Evolutionary conservation across 495 filamentous ascomycete genomes (phyloP), one percentile per base, ranked within the genome.

Genomic region (Podospora bellae-mahoneyi): DNA sequence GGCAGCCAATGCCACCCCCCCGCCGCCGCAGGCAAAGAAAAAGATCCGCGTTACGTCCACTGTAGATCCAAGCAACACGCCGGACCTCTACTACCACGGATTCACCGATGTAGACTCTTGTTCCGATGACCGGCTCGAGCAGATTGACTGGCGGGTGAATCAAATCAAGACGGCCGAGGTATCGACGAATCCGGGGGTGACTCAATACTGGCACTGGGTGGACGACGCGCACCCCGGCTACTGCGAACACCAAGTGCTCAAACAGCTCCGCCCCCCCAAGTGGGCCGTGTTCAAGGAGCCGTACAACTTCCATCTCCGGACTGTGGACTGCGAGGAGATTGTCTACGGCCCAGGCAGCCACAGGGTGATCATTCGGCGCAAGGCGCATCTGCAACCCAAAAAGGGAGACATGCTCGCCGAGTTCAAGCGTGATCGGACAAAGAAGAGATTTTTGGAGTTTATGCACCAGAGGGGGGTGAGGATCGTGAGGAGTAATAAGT

Each of bases 121-220:
- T 71, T 77, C 73, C 13, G 68, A 66, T 9, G 80, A 81, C 27
- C 64, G 67, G 53, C 76, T 84, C 30, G 76, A 75, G 66, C 64
- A 75, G 16, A 72, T 76, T 9, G 82, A 84, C 76, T 84, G 78
- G 75, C 78, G 81, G 19, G 65, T 84, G 7, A 71, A 79, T n/a
- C 81, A 84, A 66, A 78, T 84, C 69, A 81, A 82, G 75, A 78
- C 78, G 34, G 68, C 66, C 39, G 64, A 64, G 13, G 66, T 79
- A 23, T 77, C 81, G 3, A 83, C 75, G 30, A 79, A 78, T 68
- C 62, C 72, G 2, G 32, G 75, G 3, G 76, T 82, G 16, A 84
- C 81, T n/a, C 82, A 84, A 69, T 84, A 84, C 75, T 83, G 81
- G 81, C 81, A 81, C 65, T 84, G 76, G 76, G 34, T 79, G 23